Percentiles rank a stretch among this genome's conserved stretches.
These are phyloP conservation scores for Agaricus blazei DNA, from an alignment of 768 basidiomycete genomes.

Conservation along the genomic window DNA sequence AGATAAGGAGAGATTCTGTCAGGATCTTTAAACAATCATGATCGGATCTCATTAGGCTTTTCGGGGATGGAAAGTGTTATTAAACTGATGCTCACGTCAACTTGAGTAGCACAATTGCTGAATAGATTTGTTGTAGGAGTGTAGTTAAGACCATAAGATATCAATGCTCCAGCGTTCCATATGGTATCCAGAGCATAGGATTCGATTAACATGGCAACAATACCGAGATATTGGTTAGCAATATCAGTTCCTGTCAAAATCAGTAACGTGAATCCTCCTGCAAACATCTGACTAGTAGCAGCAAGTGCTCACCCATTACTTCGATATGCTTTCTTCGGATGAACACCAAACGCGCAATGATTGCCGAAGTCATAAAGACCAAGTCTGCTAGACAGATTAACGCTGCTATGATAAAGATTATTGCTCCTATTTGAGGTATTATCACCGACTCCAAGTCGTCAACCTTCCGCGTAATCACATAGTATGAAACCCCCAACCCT, in stretches of 20 bases:
- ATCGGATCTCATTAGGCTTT: too few relatives aligned
- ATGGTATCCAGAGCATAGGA: constrained; percentile 1
- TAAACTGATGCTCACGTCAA: neutral
- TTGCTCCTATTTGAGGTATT: too few relatives aligned
- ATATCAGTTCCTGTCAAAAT: neutral
- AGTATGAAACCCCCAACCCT: too few relatives aligned
- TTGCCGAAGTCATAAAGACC: neutral
- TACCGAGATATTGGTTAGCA: neutral
- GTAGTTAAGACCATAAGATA: neutral
- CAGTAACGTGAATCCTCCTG: too few relatives aligned
- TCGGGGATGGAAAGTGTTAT: too few relatives aligned
- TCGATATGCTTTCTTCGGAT: neutral
- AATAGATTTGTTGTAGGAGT: neutral
- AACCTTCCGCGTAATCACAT: too few relatives aligned
- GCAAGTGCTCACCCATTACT: neutral
- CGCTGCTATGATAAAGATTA: neutral
- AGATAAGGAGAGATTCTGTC: neutral
- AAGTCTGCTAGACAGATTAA: neutral
- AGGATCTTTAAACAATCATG: neutral
- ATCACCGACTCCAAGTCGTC: neutral
- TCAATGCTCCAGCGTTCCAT: neutral
- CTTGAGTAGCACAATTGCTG: neutral
- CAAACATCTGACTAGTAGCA: too few relatives aligned
- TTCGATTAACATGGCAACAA: neutral
- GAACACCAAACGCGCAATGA: neutral